Conservation (phyloP, 805 yeast genomes). For the Suhomyces faveliae region DNA sequence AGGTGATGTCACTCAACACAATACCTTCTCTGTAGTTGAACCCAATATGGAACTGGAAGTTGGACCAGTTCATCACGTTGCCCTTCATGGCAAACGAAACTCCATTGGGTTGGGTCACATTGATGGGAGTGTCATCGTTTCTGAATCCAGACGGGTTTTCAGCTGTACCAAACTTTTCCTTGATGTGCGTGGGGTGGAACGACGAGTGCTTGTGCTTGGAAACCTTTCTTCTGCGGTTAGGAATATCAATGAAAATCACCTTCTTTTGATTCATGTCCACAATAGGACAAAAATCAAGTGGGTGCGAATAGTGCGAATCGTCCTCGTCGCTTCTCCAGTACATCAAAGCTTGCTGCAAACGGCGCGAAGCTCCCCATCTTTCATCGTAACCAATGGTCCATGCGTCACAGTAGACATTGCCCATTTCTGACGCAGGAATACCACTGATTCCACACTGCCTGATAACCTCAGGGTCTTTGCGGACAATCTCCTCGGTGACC, state of each 20-base stretch:
- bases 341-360: slow-evolving; percentile 79
- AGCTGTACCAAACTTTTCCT: slow-evolving; percentile 54
- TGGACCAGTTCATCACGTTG: slow-evolving; percentile 71
- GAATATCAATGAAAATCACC: slow-evolving; percentile 74
- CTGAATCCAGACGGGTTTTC: slow-evolving; percentile 53
- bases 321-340: slow-evolving; percentile 75
- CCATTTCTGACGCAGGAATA: slow-evolving; percentile 60
- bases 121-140: slow-evolving; percentile 61
- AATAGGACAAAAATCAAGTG: slow-evolving; percentile 80
- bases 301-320: slow-evolving; percentile 73
- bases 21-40: slow-evolving; percentile 86
- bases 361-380: slow-evolving; percentile 73
- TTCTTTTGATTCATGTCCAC: slow-evolving; percentile 69
- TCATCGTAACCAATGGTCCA: slow-evolving; percentile 72
- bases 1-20: slow-evolving; percentile 68
- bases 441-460: slow-evolving; percentile 73
- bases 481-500: slow-evolving; percentile 60
- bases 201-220: slow-evolving; percentile 67
- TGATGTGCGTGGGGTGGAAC: slow-evolving; percentile 65
- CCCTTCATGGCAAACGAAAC: slow-evolving; percentile 74
- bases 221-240: slow-evolving; percentile 69
- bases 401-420: slow-evolving; percentile 61
- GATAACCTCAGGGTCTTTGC: slow-evolving; percentile 69
- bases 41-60: slow-evolving; percentile 75
- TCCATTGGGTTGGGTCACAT: slow-evolving; percentile 78